Base-by-base conservation (phyloP, 495 filamentous ascomycete species). In the Penicillium malachiteum region DNA sequence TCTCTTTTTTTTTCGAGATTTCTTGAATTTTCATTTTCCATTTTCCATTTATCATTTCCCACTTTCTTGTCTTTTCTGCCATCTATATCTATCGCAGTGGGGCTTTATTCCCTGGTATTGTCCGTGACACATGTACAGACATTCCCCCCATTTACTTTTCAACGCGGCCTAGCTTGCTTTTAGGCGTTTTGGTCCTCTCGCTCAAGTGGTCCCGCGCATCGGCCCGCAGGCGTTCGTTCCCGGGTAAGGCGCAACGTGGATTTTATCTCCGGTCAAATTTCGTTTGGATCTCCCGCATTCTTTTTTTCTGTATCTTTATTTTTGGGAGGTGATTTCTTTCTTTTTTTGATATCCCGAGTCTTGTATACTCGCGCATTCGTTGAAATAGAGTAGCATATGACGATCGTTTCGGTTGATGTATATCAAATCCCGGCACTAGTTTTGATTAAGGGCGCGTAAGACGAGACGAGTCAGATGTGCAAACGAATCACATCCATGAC, bases 161-260 rank as follows among this genome's bases (percentile, higher is more conserved):
- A 50, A 57, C 46, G 17, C 57, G 50, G 34, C 54, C 50, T 52
- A 54, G 40, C 34, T 51, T 54, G 40, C 40, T 52, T 54, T 56
- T 53, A 55, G 61, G 57, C 48, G 57, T 57, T 60, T 57, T 35
- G 50, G 51, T 58, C 51, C 42, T 43, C 30, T 55, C 50, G 46
- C 49, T 58, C 47, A 17, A 37, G 32, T 14, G 46, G 35, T 6
- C 21, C 47, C 33, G 30, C 31, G 10, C 18, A 42, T 40, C 33
- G 30, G 39, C 41, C 37, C 26, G 47, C 52, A 43, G 51, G 55
- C 46, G 55, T 56, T 62, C 55, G 47, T 62, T 52, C 37, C 21
- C 44, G 39, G 56, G 46, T 52, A 48, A 61, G 60, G 59, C 59
- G 58, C 46, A 57, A 45, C n/a, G 26, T 44, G 50, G 57, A 45